phyloP scores from a whole-genome alignment of 257 asterid species.

The Solanum piurae region DNA sequence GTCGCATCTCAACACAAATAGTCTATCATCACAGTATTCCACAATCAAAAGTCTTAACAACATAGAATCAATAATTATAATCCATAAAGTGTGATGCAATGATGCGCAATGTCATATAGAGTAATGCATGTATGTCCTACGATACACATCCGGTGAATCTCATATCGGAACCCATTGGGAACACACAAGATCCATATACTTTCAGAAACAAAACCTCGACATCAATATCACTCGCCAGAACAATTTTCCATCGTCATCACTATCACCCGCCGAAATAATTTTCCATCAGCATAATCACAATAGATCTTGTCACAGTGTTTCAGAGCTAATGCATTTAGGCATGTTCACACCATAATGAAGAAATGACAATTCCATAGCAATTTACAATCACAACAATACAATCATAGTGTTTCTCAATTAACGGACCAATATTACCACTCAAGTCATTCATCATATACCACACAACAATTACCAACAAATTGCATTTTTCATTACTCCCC shows the following conservation, averaged over 20 bases:
- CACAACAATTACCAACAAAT: not conserved
- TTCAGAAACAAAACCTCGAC: no score
- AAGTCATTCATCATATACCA: not conserved
- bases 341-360: not conserved
- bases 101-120: not conserved
- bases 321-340: not conserved
- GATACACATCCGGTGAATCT: not conserved
- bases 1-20: not conserved
- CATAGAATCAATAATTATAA: not conserved
- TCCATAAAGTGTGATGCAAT: not conserved
- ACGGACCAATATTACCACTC: not conserved
- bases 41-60: not conserved
- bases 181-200: not conserved
- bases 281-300: no score
- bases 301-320: no score
- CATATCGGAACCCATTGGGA: not conserved
- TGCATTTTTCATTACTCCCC: no score
- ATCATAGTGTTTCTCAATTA: not conserved
- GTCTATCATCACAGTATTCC: not conserved
- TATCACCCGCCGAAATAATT: not conserved
- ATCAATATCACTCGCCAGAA: not conserved
- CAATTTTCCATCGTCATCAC: no score
- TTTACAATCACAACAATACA: not conserved
- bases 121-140: not conserved
- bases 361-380: not conserved